phyloP scores from a whole-genome alignment of 495 filamentous ascomycete species.

The Penicillium crystallinum region DNA sequence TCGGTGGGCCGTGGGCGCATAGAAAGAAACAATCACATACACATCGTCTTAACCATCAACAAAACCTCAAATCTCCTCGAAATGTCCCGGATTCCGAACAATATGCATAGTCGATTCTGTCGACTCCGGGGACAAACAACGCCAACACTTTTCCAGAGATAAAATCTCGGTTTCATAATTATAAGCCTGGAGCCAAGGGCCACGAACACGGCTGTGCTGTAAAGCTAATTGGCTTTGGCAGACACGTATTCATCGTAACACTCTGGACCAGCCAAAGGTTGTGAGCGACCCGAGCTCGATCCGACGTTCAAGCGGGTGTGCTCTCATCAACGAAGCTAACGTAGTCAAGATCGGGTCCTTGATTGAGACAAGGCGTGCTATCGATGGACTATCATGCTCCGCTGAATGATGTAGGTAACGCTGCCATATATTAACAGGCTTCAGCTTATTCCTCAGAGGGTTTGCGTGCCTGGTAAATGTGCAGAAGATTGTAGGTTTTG shows the following conservation, averaged over 20 bases:
- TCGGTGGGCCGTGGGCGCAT: not conserved
- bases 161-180: not conserved
- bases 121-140: not conserved
- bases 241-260: not conserved
- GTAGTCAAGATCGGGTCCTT: not conserved
- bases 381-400: not conserved
- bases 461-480: conserved; percentile 46
- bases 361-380: not conserved
- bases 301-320: not conserved
- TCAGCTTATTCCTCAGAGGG: conserved; percentile 14
- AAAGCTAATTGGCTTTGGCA: not conserved
- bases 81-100: not conserved
- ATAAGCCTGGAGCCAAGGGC: not conserved
- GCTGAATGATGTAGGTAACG: not conserved
- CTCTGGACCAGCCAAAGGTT: conserved; percentile 1
- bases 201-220: not conserved
- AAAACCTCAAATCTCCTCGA: not conserved
- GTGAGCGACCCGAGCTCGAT: not conserved
- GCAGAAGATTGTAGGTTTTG: conserved; percentile 70
- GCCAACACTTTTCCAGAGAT: not conserved
- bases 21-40: not conserved
- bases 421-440: not conserved
- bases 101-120: not conserved
- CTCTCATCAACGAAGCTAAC: not conserved
- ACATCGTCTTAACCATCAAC: not conserved